Evolutionary conservation across 352 stramenopile species (phyloP), one percentile per base, ranked within the genome.

Genomic region (Phytopythium vexans): DNA sequence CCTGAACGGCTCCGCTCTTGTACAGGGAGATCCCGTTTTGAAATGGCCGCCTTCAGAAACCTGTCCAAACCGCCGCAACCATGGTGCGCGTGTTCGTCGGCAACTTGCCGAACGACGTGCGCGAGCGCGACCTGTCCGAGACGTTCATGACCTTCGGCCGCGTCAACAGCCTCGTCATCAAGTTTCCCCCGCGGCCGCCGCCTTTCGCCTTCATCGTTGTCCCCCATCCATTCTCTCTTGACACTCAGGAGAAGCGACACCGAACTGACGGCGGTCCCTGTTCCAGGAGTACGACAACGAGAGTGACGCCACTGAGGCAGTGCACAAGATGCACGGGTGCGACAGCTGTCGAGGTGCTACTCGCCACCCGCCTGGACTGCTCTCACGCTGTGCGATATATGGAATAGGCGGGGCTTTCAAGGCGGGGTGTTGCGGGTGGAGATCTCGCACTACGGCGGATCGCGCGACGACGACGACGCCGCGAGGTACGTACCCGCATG

Each of bases 151-250:
- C 64, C 54, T 86, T 72, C 40, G 80, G 77, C 12, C 67, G 67
- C 44, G 62, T 85, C 40, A 32, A 48, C 4, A 77, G 62, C 10
- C 49, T 84, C 8, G 54, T 67, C 37, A 66, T 86, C 52, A 90
- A 88, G 66, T 79, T 83, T 39, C 70, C 77, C 10, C 43, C 59
- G 56, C 72, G 74, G 6, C 58, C 70, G 6, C 59, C 62, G 45
- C 62, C 72, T 6, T 80, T 88, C 49, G 77, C 74, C 21, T 82
- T 89, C 60, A 71, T 88, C 54, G 82, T 92, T 37, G 31, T 41
- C 12, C 9, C 48, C 4, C 42, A 43, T 53, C 41, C 1, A 10
- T 53, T 60, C 33, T 35, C 37, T 51, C 31, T 34, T 47, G 37
- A 1, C 14, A 49, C 39, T 16, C 6, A n/a, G 10, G 35, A 12